Evolutionary conservation across 495 filamentous ascomycete genomes (phyloP).

Genomic region (Jackrogersella multiformis): DNA sequence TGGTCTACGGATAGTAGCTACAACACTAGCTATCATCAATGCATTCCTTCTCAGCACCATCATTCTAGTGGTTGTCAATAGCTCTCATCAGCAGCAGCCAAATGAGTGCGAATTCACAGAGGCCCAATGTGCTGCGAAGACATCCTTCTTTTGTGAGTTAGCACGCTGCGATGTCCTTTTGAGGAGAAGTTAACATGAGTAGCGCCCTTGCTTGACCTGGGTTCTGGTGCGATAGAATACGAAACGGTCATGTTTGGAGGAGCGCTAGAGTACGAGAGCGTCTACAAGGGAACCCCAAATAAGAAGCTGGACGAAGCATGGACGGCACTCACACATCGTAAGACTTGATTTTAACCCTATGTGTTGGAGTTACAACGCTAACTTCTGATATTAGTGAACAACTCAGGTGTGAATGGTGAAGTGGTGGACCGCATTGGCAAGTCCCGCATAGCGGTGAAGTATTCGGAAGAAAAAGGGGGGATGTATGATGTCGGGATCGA

Average conservation of each 20-base stretch:
- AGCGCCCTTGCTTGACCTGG: constrained; percentile 5
- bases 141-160: constrained; percentile 13
- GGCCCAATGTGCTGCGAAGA: constrained; percentile 6
- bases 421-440: constrained; percentile 5
- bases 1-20: no score
- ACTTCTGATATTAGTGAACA: background rate
- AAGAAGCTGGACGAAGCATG: constrained; percentile 16
- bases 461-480: constrained; percentile 6
- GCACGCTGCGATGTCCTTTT: background rate
- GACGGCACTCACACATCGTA: constrained; percentile 3
- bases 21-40: no score
- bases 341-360: no score
- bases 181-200: background rate
- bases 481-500: constrained; percentile 13
- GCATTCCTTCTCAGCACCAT: no score
- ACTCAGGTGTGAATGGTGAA: background rate
- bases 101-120: constrained; percentile 1
- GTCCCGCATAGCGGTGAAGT: constrained; percentile 10
- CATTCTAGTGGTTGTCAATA: no score
- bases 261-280: constrained; percentile 9
- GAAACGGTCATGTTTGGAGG: constrained; percentile 7
- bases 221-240: constrained; percentile 5
- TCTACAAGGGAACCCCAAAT: constrained; percentile 15
- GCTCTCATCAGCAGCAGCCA: no score
- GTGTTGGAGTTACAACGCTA: no score